A percentile compares a stretch with the other conserved stretches of the same genome.
Conservation (phyloP, 257 asterid species). For the Ehretia macrophylla region DNA sequence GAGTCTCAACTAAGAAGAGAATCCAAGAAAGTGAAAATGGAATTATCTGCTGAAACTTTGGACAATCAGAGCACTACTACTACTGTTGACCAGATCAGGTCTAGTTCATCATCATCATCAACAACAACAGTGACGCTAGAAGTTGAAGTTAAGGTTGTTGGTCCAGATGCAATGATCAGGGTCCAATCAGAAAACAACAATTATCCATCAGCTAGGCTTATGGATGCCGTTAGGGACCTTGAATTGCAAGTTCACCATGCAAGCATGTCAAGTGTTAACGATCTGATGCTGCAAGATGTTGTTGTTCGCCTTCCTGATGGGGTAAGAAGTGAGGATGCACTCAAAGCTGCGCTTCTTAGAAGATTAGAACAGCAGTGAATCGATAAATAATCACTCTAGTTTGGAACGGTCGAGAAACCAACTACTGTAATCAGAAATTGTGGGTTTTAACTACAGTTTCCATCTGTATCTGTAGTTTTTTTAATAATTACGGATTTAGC, state of each 20-base stretch:
- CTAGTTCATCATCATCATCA: not conserved
- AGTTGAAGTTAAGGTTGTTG: constrained; percentile 64
- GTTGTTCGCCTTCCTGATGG: constrained; percentile 47
- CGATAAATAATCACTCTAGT: not conserved
- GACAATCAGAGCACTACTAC: constrained; percentile 47
- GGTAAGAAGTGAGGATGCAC: constrained; percentile 26
- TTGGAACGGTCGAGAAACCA: not conserved
- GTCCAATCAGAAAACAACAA: constrained; percentile 52
- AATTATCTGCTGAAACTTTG: constrained; percentile 7
- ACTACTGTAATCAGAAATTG: not conserved
- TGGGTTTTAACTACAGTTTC: no score
- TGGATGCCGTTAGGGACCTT: constrained; percentile 59
- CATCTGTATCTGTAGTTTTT: no score
- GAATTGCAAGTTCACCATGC: constrained; percentile 70
- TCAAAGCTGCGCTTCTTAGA: constrained; percentile 42
- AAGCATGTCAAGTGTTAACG: constrained; percentile 63
- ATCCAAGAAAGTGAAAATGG: constrained; percentile 28
- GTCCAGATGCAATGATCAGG: constrained; percentile 68
- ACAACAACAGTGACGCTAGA: constrained; percentile 13
- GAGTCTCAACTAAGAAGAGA: constrained; percentile 21
- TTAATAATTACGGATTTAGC: no score
- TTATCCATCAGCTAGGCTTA: constrained; percentile 56
- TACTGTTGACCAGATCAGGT: constrained; percentile 15
- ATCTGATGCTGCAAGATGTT: constrained; percentile 68
- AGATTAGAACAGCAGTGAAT: constrained; percentile 26